Base-by-base conservation (phyloP, 768 basidiomycete genomes). In the Tubosaeta brunneosetosa region DNA sequence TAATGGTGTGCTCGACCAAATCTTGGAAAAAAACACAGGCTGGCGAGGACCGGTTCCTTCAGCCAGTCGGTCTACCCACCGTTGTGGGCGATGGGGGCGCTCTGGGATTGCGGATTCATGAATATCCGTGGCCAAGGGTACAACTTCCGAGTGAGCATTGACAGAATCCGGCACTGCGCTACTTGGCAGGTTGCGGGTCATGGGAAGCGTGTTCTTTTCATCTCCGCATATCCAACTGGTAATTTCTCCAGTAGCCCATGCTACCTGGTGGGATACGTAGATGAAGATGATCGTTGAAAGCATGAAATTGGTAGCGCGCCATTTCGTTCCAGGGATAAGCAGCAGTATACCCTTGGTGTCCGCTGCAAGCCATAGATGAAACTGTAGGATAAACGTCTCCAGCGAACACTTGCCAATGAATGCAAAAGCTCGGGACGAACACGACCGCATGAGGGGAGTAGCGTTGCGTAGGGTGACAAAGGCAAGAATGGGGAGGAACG, bases 321-420 rank as follows among this genome's bases (percentile, higher is more conserved):
- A 87, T 41, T 66, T 69, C 1, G 81, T 82, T 13, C 88, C 86
- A 0, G 91, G 91, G 41, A 94, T 72, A 46, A 94, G 78, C 44
- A 92, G 69, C 22, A 95, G 76, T 52, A 94, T 76, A 16, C 88
- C 87, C 66, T 88, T 88, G 31, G 86, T 90, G 61, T 93, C 90
- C 4, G 78, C 88, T 0, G 88, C 91, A 32, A 93, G 75, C 89
- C 89, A 93, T 41, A 90, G 71, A 61, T 91, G 91, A 66, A 85
- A 94, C 64, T 95, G 92, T 52, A 94, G 80, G 63, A 94, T 87
- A 67, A 94, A 97, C 0, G 91, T 87, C 70, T 97, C 93, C 49
- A 95, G 77, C 5, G 91, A 94, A 69, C 90, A 93, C 64, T 75
- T 83, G 37, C 93, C 93, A 47, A 94, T 77, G 71, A 89, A 91